Evolutionary conservation across 495 filamentous ascomycete species (phyloP).

Genomic region (Tirmania nivea): DNA sequence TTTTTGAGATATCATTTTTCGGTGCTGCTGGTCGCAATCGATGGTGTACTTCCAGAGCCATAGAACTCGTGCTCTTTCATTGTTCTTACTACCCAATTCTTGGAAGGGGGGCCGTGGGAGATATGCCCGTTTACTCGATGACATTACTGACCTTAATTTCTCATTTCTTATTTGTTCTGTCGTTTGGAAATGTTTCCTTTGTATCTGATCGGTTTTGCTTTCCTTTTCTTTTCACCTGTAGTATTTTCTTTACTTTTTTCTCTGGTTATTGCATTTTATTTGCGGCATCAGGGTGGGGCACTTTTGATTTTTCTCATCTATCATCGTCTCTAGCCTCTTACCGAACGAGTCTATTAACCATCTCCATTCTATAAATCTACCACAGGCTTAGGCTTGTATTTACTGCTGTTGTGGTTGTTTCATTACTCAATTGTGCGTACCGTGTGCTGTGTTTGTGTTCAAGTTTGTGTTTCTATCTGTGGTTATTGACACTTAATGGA

Average conservation of each 20-base stretch:
- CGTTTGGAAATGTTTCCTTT: no score
- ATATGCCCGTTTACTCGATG: no score
- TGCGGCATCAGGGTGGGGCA: not conserved
- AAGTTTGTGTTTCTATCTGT: no score
- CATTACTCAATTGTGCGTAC: no score
- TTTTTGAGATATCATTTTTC: not conserved
- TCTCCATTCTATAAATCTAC: no score
- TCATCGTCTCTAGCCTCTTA: slow-evolving; percentile 9
- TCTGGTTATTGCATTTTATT: slow-evolving; percentile 14
- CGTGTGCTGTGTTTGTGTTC: no score
- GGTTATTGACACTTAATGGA: no score
- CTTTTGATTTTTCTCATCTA: slow-evolving; percentile 5
- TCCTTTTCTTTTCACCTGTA: slow-evolving; percentile 12
- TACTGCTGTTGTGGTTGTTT: no score
- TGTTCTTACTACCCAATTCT: not conserved
- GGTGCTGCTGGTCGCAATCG: slow-evolving; percentile 5
- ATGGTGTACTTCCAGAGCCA: slow-evolving; percentile 7
- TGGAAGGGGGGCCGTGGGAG: not conserved
- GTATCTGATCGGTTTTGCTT: slow-evolving; percentile 15
- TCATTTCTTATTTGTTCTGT: slow-evolving; percentile 17
- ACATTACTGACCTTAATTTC: slow-evolving; percentile 1
- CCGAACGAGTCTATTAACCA: not conserved
- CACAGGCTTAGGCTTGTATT: no score
- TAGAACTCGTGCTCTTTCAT: slow-evolving; percentile 1
- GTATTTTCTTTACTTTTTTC: slow-evolving; percentile 10